Evolutionary conservation across 805 yeast species (phyloP).

Genomic region (Nakazawaea peltata): DNA sequence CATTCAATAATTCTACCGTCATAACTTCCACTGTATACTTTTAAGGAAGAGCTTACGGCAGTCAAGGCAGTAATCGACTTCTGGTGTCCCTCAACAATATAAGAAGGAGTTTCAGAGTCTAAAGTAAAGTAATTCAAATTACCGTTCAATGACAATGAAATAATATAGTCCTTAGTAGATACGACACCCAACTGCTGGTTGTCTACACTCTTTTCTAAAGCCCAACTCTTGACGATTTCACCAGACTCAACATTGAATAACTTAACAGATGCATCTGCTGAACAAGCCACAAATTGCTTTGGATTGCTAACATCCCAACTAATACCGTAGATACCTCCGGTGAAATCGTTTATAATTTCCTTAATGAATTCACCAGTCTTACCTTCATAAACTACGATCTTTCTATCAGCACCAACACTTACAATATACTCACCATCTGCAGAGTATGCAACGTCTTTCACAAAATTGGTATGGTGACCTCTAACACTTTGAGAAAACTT

Average conservation of each 20-base stretch:
- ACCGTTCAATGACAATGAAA: constrained; percentile 69
- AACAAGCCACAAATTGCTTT: constrained; percentile 58
- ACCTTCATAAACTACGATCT: constrained; percentile 76
- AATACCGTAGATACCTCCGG: constrained; percentile 76
- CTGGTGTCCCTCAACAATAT: constrained; percentile 68
- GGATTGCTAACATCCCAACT: constrained; percentile 57
- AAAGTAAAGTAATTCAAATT: constrained; percentile 51
- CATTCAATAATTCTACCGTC: constrained; percentile 73
- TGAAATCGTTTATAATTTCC: constrained; percentile 46
- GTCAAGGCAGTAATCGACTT: constrained; percentile 62
- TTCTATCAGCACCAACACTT: constrained; percentile 81
- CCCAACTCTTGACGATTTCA: constrained; percentile 42
- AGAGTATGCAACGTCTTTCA: constrained; percentile 74
- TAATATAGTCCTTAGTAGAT: constrained; percentile 46
- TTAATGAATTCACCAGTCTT: constrained; percentile 68
- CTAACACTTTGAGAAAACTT: constrained; percentile 69
- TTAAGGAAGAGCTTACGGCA: constrained; percentile 15
- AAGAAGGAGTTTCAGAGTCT: constrained; percentile 28
- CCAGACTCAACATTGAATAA: constrained; percentile 47
- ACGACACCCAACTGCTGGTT: constrained; percentile 79
- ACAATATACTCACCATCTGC: constrained; percentile 71
- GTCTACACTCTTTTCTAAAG: constrained; percentile 34
- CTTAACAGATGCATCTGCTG: constrained; percentile 76
- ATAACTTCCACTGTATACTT: constrained; percentile 59
- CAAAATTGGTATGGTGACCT: constrained; percentile 68